phyloP scores from a whole-genome alignment of 2,329 filamentous ascomycete genomes.

The Paradendryphiella salina region DNA sequence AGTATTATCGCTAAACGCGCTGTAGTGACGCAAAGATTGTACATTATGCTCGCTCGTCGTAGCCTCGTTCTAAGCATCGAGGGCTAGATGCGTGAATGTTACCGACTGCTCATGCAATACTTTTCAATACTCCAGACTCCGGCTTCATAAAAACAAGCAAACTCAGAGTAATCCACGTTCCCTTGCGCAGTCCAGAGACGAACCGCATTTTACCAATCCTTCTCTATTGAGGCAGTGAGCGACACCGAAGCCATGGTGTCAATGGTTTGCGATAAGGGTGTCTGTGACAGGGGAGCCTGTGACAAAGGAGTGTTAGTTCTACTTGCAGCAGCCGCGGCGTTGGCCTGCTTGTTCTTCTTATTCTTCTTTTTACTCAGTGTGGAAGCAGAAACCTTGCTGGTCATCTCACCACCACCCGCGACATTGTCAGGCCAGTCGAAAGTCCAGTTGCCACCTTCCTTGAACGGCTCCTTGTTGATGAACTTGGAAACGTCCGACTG shows the following conservation, averaged over 20 bases:
- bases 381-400: conserved; percentile 11
- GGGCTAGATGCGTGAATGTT: background rate
- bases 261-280: background rate
- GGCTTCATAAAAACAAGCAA: background rate
- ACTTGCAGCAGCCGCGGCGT: conserved; percentile 3
- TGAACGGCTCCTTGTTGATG: conserved; percentile 51
- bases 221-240: conserved; percentile 3
- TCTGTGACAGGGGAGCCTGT: background rate
- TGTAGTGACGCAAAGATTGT: background rate
- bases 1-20: background rate
- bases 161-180: background rate
- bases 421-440: conserved; percentile 31
- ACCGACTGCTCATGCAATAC: background rate
- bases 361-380: conserved; percentile 14
- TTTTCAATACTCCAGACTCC: background rate
- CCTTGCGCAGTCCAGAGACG: background rate
- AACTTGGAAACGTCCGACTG: conserved; percentile 66
- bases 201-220: conserved; percentile 6
- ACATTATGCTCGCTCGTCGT: background rate
- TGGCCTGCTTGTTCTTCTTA: conserved; percentile 12
- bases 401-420: conserved; percentile 19
- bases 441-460: conserved; percentile 32
- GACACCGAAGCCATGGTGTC: conserved; percentile 10
- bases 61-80: background rate
- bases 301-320: conserved; percentile 5